Evolutionary conservation across 306 rosid genomes (phyloP).

Genomic region (Nissolia schottii): DNA sequence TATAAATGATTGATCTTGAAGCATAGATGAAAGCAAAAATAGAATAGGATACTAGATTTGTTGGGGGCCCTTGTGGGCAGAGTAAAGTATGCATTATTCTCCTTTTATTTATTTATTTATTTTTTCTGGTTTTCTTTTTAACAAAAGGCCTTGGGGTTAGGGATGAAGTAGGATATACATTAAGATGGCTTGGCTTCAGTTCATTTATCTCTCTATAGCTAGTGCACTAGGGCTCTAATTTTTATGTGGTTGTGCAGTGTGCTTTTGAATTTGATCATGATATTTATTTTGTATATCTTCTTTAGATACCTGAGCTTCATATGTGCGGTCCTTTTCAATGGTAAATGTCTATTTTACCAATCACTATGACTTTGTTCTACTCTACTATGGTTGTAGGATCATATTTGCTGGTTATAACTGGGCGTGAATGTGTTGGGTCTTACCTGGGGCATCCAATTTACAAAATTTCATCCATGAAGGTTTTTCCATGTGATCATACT

Average conservation of each 20-base stretch:
- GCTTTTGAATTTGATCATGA: slow-evolving; percentile 14
- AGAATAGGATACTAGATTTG: background rate
- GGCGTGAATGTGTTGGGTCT: slow-evolving; percentile 53
- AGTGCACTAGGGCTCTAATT: background rate
- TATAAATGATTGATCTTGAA: background rate
- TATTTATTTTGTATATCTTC: background rate
- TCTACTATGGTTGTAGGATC: slow-evolving; percentile 44
- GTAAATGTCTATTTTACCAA: background rate
- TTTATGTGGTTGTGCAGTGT: background rate
- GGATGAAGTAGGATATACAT: slow-evolving; percentile 1
- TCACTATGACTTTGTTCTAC: slow-evolving; percentile 14
- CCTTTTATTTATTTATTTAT: background rate
- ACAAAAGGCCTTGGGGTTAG: background rate
- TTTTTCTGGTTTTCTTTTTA: background rate
- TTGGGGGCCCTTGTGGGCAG: background rate
- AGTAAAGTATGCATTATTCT: background rate
- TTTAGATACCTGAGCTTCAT: background rate
- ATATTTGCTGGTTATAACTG: slow-evolving; percentile 61
- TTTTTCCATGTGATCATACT: slow-evolving; percentile 71
- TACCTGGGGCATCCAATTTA: slow-evolving; percentile 72
- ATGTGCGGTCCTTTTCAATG: background rate
- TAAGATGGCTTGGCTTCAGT: background rate
- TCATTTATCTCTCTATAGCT: background rate
- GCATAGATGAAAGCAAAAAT: background rate
- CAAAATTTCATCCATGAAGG: slow-evolving; percentile 56